Evolutionary conservation across 108 stramenopile genomes (phyloP).

Genomic region (Mayamaea pseudoterrestris): DNA sequence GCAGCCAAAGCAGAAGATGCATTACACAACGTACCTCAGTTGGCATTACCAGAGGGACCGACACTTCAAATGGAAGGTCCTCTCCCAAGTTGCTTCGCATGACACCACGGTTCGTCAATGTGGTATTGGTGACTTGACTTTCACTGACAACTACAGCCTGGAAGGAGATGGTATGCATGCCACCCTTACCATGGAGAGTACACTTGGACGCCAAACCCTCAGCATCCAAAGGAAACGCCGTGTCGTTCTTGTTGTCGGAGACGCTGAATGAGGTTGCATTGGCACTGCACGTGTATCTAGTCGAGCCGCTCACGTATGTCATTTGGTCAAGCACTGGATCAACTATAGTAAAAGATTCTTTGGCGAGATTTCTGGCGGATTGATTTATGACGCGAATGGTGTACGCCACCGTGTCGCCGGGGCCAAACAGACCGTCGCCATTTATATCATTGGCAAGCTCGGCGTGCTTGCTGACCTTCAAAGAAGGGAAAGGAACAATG

Average conservation of each 20-base stretch:
- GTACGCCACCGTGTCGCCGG: slow-evolving; percentile 3
- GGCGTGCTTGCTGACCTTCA: not conserved
- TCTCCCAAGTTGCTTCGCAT: not conserved
- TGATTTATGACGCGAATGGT: not conserved
- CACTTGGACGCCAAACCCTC: not conserved
- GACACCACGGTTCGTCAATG: not conserved
- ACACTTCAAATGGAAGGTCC: not conserved
- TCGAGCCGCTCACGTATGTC: too few relatives aligned
- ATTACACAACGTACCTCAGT: too few relatives aligned
- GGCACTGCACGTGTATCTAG: too few relatives aligned
- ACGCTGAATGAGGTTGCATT: not conserved
- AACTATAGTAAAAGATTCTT: too few relatives aligned
- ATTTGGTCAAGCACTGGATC: too few relatives aligned
- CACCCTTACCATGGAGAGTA: not conserved
- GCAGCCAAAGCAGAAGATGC: too few relatives aligned
- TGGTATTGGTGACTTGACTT: not conserved
- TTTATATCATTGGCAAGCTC: not conserved
- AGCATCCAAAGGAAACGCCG: not conserved
- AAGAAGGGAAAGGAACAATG: not conserved
- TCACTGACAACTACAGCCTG: not conserved
- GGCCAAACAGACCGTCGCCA: slow-evolving; percentile 4
- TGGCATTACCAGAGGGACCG: not conserved
- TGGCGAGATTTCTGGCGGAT: too few relatives aligned
- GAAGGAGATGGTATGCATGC: not conserved
- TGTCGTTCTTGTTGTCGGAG: not conserved